These are phyloP conservation scores for Immersiporthe knoxdaviesiana DNA, from an alignment of 2,329 filamentous ascomycete genomes.

Conservation along the genomic window DNA sequence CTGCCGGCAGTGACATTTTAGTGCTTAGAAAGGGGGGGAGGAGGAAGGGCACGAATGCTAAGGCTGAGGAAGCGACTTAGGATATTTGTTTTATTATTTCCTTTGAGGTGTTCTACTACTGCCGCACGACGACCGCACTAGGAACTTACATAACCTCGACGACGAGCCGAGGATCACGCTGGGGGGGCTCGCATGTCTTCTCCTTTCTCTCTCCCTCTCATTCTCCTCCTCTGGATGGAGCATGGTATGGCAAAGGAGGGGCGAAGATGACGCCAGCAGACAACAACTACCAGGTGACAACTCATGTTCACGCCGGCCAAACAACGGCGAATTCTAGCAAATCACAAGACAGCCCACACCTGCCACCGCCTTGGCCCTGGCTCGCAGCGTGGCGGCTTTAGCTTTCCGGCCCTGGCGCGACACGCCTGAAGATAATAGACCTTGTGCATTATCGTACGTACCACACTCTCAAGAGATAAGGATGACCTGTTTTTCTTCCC, in stretches of 20 bases:
- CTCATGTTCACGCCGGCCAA: not conserved
- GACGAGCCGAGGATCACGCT: not conserved
- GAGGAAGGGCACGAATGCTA: not conserved
- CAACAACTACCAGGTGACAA: not conserved
- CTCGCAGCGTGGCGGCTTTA: not conserved
- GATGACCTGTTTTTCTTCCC: not conserved
- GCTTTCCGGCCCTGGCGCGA: not conserved
- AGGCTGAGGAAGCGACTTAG: not conserved
- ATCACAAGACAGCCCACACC: conserved; percentile 5
- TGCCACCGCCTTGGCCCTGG: not conserved
- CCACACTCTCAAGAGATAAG: not conserved
- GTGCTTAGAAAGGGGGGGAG: too few relatives aligned
- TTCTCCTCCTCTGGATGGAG: not conserved
- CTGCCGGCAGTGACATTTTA: not conserved
- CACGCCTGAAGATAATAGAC: not conserved
- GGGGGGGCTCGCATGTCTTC: too few relatives aligned
- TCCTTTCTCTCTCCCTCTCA: not conserved
- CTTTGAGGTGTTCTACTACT: not conserved
- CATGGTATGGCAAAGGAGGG: not conserved
- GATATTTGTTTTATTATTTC: not conserved
- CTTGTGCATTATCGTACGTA: not conserved
- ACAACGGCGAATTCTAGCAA: not conserved
- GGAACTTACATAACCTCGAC: not conserved
- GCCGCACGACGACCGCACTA: not conserved
- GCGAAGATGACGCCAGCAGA: not conserved